These are phyloP conservation scores for Elongisporangium prolatum DNA, from an alignment of 352 stramenopile species.

Conservation along the genomic window DNA sequence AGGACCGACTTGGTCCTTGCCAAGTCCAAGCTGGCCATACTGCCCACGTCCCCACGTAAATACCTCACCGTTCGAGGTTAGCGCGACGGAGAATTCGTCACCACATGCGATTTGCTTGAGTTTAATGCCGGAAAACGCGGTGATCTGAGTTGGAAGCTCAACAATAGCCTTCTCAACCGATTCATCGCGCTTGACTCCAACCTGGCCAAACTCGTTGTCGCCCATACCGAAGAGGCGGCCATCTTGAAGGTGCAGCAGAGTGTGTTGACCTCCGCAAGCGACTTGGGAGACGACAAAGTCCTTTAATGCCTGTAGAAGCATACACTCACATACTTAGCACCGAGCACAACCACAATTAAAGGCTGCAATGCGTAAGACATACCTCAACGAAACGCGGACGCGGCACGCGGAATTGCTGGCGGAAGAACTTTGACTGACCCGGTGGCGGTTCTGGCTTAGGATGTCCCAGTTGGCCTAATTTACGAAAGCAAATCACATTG, in stretches of 20 bases:
- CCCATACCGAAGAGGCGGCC: slow-evolving; percentile 62
- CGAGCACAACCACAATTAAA: not conserved
- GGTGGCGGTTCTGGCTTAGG: slow-evolving; percentile 39
- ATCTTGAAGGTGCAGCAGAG: slow-evolving; percentile 58
- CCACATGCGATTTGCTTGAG: slow-evolving; percentile 50
- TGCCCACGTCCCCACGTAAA: slow-evolving; percentile 74
- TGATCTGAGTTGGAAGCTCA: slow-evolving; percentile 27
- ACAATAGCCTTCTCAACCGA: slow-evolving; percentile 29
- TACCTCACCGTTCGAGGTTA: slow-evolving; percentile 46
- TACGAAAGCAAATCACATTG: not conserved
- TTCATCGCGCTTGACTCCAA: slow-evolving; percentile 31
- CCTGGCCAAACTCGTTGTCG: slow-evolving; percentile 69
- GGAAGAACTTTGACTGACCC: slow-evolving; percentile 76
- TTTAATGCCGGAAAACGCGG: slow-evolving; percentile 17
- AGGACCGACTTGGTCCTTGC: slow-evolving; percentile 23
- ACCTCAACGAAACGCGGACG: slow-evolving; percentile 69
- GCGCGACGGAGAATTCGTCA: slow-evolving; percentile 59
- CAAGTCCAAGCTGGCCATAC: slow-evolving; percentile 62
- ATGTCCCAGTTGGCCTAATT: slow-evolving; percentile 58
- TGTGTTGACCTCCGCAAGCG: slow-evolving; percentile 64
- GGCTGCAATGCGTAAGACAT: not conserved
- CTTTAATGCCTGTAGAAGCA: slow-evolving; percentile 36
- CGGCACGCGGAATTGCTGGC: slow-evolving; percentile 66
- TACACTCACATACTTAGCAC: not conserved
- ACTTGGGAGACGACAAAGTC: slow-evolving; percentile 51